phyloP scores from a whole-genome alignment of 352 stramenopile genomes.

The Phytophthora podocarpi region DNA sequence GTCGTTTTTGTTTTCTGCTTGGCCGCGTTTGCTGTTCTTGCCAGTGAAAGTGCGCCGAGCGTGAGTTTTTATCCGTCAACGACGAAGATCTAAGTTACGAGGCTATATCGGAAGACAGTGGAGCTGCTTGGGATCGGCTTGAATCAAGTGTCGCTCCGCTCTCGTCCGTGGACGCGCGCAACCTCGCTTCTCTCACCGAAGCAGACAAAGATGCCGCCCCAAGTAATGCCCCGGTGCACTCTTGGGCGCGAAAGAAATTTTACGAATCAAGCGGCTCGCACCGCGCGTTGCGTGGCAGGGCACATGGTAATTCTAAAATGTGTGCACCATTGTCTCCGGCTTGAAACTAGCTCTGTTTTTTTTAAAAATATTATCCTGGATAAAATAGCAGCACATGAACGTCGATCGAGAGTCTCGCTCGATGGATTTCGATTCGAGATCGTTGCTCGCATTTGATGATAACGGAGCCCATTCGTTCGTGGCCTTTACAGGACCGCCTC shows the following conservation, averaged over 20 bases:
- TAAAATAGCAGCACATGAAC: too few relatives aligned
- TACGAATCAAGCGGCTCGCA: constrained; percentile 2
- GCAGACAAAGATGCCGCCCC: constrained; percentile 2
- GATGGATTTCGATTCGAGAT: too few relatives aligned
- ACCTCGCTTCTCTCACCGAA: constrained; percentile 15
- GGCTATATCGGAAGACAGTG: background rate
- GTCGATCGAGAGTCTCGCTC: too few relatives aligned
- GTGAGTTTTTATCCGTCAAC: background rate
- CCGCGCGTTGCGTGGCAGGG: too few relatives aligned
- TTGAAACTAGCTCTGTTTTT: too few relatives aligned
- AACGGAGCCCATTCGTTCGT: background rate
- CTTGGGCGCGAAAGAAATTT: constrained; percentile 5
- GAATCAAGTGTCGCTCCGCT: constrained; percentile 16
- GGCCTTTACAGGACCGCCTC: constrained; percentile 7
- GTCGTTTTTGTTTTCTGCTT: background rate
- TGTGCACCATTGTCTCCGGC: too few relatives aligned
- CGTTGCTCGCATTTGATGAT: constrained; percentile 6
- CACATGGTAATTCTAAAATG: too few relatives aligned
- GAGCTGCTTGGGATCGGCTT: constrained; percentile 13
- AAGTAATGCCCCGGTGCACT: constrained; percentile 2
- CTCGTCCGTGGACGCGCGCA: too few relatives aligned
- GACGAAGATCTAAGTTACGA: background rate
- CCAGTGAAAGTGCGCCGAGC: background rate
- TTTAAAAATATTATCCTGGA: background rate
- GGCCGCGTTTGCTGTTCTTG: too few relatives aligned